Base-by-base conservation (phyloP, 768 basidiomycete species). In the Gyrodon lividus region DNA sequence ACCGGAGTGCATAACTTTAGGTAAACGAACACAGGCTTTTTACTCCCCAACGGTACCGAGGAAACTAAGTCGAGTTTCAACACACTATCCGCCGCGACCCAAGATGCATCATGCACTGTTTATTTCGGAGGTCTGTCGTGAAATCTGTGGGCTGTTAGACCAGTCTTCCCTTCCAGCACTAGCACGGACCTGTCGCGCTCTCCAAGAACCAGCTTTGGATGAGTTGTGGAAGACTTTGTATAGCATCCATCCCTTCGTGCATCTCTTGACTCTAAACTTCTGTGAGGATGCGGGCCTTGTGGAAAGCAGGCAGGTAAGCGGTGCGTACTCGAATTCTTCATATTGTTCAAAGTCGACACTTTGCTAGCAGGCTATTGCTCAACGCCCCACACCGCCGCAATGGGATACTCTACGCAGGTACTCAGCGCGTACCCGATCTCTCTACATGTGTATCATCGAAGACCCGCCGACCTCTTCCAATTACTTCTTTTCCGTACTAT, bases 171-270 rank as follows among this genome's bases (percentile, higher is more conserved):
- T 66, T 28, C 38, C 66, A 12, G 46, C 55, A 1, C 31, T 68
- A 0, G 64, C 64, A 3, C 56, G 59, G 3, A 61, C 66, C n/a
- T 66, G 64, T 44, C 59, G 35, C 30, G 53, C 56, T 3, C 50
- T 66, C 43, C 47, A 46, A 5, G 56, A 63, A 33, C 56, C 55
- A 28, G 64, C 66, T 34, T 46, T 66, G 4, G 63, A 66, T 38
- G 59, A 60, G 33, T 19, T 68, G 2, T 66, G 64, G 66, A 48
- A 46, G 30, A 46, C 59, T 24, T 20, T 66, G 38, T 67, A 51
- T 43, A 63, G 45, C 8, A 42, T 66, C 0, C 39, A 55, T 28
- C 64, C 64, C 7, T 56, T 66, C 20, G 13, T 63, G 20, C 50
- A 48, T 23, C 62, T 65, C 37, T 23, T 65, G 24, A 16, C 42